A percentile compares a stretch with the other conserved stretches of the same genome.
phyloP scores from a whole-genome alignment of 768 basidiomycete species.

The Mycena vulgaris region DNA sequence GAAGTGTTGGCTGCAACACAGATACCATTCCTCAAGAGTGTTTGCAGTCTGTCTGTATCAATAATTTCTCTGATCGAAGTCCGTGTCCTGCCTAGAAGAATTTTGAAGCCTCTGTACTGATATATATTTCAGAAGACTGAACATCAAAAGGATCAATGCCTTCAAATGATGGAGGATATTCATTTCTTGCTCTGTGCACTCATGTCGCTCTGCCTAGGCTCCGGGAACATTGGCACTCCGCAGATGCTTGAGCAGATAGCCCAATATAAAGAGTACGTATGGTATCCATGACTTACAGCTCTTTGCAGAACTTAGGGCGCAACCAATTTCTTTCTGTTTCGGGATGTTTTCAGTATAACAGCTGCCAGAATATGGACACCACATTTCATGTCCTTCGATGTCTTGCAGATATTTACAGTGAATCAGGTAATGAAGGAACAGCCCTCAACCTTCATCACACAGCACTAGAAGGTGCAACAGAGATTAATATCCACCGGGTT shows the following conservation, averaged over 20 bases:
- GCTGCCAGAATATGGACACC: neutral
- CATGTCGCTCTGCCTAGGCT: neutral
- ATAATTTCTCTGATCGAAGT: neutral
- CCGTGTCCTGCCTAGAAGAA: neutral
- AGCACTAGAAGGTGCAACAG: too few relatives aligned
- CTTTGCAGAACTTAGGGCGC: too few relatives aligned
- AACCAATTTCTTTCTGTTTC: too few relatives aligned
- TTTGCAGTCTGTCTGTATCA: neutral
- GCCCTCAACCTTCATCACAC: too few relatives aligned
- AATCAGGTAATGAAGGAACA: too few relatives aligned
- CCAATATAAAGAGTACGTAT: too few relatives aligned
- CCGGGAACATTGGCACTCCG: neutral
- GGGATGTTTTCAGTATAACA: too few relatives aligned
- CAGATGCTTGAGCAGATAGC: conserved; percentile 2
- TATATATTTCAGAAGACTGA: neutral
- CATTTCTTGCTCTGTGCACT: neutral
- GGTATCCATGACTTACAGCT: too few relatives aligned
- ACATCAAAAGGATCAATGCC: neutral
- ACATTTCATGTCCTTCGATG: neutral
- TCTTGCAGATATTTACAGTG: too few relatives aligned
- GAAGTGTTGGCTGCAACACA: neutral
- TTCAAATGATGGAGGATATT: conserved; percentile 4
- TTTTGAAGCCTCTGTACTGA: too few relatives aligned
- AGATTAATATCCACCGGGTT: too few relatives aligned
- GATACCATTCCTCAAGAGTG: neutral